phyloP scores from a whole-genome alignment of 2,329 filamentous ascomycete species.

The Aspergillus latus region DNA sequence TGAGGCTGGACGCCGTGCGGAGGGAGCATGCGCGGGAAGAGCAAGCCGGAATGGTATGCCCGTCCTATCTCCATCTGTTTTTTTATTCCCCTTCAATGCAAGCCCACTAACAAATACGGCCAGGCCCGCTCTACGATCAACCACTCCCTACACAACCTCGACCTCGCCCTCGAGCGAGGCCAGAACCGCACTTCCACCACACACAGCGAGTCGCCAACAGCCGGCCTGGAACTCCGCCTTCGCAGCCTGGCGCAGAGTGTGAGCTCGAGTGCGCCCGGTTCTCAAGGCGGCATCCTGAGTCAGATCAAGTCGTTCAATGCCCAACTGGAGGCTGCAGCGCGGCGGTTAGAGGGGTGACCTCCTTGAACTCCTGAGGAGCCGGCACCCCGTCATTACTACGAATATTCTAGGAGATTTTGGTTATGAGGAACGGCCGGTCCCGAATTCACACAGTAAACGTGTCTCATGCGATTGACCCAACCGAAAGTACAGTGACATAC shows the following conservation, averaged over 20 bases:
- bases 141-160: conserved; percentile 44
- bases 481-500: no score
- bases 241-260: conserved; percentile 43
- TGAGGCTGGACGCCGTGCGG: conserved; percentile 52
- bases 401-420: background rate
- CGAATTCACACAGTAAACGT: background rate
- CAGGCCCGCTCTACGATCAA: conserved; percentile 43
- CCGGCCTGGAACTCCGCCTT: conserved; percentile 45
- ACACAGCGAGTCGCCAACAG: conserved; percentile 25
- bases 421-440: background rate
- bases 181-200: conserved; percentile 24
- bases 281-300: conserved; percentile 42
- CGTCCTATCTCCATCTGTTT: background rate
- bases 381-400: background rate
- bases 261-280: conserved; percentile 39
- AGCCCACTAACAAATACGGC: background rate
- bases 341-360: conserved; percentile 26
- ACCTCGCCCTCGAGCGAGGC: conserved; percentile 42
- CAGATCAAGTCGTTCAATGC: conserved; percentile 45
- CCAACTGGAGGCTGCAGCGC: conserved; percentile 41
- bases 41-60: conserved; percentile 34
- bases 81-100: background rate
- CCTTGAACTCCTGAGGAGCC: background rate
- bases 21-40: conserved; percentile 43
- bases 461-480: no score